Percentiles rank a stretch among this genome's conserved stretches.
Evolutionary conservation across 495 filamentous ascomycete genomes (phyloP).

Genomic region (Talaromyces proteolyticus): DNA sequence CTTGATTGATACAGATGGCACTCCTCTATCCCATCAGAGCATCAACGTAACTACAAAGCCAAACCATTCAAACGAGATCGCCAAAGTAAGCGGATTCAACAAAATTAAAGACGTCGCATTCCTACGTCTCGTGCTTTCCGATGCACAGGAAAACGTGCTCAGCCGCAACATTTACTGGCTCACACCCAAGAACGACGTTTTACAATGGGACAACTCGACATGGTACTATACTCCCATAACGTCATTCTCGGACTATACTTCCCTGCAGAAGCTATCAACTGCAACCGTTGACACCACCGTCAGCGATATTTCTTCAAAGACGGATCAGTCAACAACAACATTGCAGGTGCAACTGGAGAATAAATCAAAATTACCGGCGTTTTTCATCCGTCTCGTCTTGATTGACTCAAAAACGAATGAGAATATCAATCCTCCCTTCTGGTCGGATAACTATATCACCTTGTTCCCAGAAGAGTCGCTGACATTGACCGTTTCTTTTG

Average conservation of each 20-base stretch:
- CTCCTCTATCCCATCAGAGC: conserved; percentile 20
- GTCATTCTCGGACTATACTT: conserved; percentile 45
- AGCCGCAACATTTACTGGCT: conserved; percentile 64
- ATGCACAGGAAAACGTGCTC: conserved; percentile 21
- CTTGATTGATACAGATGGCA: conserved; percentile 42
- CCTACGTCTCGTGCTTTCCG: conserved; percentile 39
- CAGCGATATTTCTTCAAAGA: background rate
- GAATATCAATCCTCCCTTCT: conserved; percentile 47
- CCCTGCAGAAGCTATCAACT: conserved; percentile 30
- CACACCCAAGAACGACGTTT: conserved; percentile 33
- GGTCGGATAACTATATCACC: conserved; percentile 60
- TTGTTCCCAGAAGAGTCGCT: conserved; percentile 52
- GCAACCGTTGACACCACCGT: conserved; percentile 29
- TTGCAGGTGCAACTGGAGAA: conserved; percentile 44
- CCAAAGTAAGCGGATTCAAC: conserved; percentile 18
- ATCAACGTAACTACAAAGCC: conserved; percentile 14
- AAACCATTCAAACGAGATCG: conserved; percentile 20
- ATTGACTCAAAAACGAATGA: conserved; percentile 26
- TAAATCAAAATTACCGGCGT: conserved; percentile 42
- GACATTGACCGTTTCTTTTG: conserved; percentile 14
- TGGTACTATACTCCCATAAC: conserved; percentile 56
- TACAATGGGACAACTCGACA: conserved; percentile 50
- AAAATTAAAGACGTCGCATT: conserved; percentile 42
- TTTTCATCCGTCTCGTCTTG: conserved; percentile 48
- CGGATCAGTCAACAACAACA: background rate